Base-by-base conservation (phyloP, 2,329 filamentous ascomycete genomes). In the Fonsecaea pugnacius region DNA sequence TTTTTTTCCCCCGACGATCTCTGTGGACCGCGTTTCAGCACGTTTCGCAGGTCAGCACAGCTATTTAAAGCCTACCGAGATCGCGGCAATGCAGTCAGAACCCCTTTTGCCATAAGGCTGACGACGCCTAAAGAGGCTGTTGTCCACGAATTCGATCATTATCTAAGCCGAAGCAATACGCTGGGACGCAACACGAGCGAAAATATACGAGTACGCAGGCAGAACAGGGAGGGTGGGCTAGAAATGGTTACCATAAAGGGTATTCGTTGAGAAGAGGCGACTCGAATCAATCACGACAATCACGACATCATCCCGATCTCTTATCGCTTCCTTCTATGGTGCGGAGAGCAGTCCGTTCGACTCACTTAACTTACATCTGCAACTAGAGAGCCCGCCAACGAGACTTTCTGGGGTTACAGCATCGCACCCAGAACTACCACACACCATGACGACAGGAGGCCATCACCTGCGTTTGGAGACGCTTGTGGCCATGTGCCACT, bases 41-140 rank as follows among this genome's bases (percentile, higher is more conserved):
- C 43, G 32, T 52, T 50, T 24, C 43, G 24, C 27, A 24, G 32
- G 55, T 58, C 55, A 58, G 55, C 57, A 52, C 4, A 21, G 27
- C 57, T 59, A 59, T 59, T 59, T 59, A 59, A 59, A 59, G 57
- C 21, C 57, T 14, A 30, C 57, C n/a, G 43, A 48, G 43, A 48
- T 48, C 43, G 43, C 18, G 43, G 24, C 43, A 48, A 48, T 24
- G 43, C 43, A 48, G 43, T 27, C 43, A 48, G 43, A 27, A 9
- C 43, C 32, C 57, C 57, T 48, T 21, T 59, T 36, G 35, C 46
- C 14, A 33, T 36, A 51, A 59, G 57, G 57, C 57, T 59, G 57
- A 59, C 57, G 43, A 40, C 7, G 27, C 30, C 18, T 21, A 32
- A 51, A 27, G 56, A 59, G 57, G 57, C 33, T 52, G 57, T 27